Evolutionary conservation across 768 basidiomycete genomes (phyloP).

Genomic region (Tricholoma terreum): DNA sequence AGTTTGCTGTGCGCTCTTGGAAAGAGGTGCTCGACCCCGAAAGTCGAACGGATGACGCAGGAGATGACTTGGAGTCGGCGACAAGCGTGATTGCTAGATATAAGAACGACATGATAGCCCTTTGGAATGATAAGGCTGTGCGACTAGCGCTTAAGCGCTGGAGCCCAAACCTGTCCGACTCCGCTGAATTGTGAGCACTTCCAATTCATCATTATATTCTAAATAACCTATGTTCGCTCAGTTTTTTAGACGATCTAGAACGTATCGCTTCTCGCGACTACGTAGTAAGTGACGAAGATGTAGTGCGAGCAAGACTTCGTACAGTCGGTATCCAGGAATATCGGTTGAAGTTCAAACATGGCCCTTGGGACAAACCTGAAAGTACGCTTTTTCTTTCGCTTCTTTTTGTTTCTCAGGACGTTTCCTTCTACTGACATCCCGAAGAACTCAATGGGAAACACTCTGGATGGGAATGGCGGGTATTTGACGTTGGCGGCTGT

Average conservation of each 20-base stretch:
- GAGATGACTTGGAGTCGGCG: constrained; percentile 33
- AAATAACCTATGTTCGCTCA: constrained; percentile 21
- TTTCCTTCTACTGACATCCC: background rate
- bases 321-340: constrained; percentile 75
- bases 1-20: constrained; percentile 57
- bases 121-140: constrained; percentile 61
- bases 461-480: constrained; percentile 57
- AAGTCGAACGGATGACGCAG: constrained; percentile 7
- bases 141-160: constrained; percentile 45
- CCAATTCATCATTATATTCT: background rate
- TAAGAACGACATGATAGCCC: constrained; percentile 57
- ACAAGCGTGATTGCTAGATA: constrained; percentile 56
- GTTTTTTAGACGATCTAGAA: constrained; percentile 67
- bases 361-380: constrained; percentile 36
- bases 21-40: constrained; percentile 39
- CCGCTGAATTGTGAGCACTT: constrained; percentile 59
- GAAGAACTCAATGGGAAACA: constrained; percentile 24
- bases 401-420: background rate
- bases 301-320: constrained; percentile 66
- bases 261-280: constrained; percentile 63
- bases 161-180: constrained; percentile 54
- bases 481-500: constrained; percentile 77
- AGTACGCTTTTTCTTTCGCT: constrained; percentile 24
- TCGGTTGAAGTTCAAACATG: constrained; percentile 43
- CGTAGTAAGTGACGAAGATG: constrained; percentile 67